phyloP scores from a whole-genome alignment of 495 filamentous ascomycete species.

The Penicillium maclennaniae region DNA sequence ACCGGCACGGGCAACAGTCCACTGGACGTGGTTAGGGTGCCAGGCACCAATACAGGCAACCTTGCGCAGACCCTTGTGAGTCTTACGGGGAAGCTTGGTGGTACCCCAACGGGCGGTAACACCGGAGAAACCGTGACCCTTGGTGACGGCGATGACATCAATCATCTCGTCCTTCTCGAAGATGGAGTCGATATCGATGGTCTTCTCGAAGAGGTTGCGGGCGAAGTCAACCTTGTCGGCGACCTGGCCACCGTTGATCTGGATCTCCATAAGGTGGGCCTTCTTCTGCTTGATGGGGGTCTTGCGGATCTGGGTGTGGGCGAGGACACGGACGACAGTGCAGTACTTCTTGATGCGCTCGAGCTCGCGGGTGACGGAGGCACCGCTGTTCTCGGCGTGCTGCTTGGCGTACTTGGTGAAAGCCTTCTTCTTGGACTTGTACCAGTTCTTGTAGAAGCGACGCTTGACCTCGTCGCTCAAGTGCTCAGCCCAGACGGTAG shows the following conservation, averaged over 20 bases:
- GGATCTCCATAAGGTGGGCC: constrained; percentile 99
- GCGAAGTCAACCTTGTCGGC: constrained; percentile 96
- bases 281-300: constrained; percentile 99
- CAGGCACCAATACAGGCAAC: constrained; percentile 99
- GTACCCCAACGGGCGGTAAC: constrained; percentile 98
- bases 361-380: constrained; percentile 90
- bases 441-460: constrained; percentile 99
- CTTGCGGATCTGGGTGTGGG: constrained; percentile 99
- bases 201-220: constrained; percentile 96
- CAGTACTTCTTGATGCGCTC: constrained; percentile 99
- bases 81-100: constrained; percentile 99
- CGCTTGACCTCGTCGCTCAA: constrained; percentile 97
- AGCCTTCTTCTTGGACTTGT: constrained; percentile 99
- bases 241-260: constrained; percentile 95
- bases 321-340: constrained; percentile 98
- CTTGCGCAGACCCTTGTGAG: constrained; percentile 99
- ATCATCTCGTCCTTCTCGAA: constrained; percentile 99
- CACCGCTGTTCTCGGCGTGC: constrained; percentile 86
- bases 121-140: constrained; percentile 97
- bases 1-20: constrained; percentile 99
- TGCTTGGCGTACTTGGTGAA: constrained; percentile 99
- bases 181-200: constrained; percentile 84
- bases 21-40: constrained; percentile 99
- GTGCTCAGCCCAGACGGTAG: constrained; percentile 99
- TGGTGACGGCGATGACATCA: constrained; percentile 98